Evolutionary conservation across 2,329 filamentous ascomycete species (phyloP).

Genomic region (Passalora sequoiae): DNA sequence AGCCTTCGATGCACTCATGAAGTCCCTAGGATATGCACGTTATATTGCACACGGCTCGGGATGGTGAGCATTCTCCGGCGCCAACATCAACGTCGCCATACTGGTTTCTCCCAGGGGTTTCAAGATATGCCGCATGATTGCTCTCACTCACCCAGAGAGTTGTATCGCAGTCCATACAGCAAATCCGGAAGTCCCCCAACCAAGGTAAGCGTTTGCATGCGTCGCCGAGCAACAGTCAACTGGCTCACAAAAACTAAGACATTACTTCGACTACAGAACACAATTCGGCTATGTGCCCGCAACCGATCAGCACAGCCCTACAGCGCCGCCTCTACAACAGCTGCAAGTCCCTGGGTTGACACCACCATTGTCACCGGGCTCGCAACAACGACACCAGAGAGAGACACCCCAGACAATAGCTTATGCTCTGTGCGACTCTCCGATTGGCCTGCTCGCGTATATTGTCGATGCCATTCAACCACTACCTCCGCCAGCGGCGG

Average conservation of each 20-base stretch:
- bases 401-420: constrained; percentile 50
- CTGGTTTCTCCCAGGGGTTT: constrained; percentile 37
- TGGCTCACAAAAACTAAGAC: constrained; percentile 3
- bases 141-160: constrained; percentile 43
- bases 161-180: constrained; percentile 59
- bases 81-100: background rate
- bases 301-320: constrained; percentile 6
- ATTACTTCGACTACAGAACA: constrained; percentile 10
- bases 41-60: constrained; percentile 56
- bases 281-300: constrained; percentile 19
- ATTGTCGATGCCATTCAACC: constrained; percentile 38
- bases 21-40: constrained; percentile 52
- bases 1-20: constrained; percentile 57
- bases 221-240: background rate
- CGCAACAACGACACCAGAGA: constrained; percentile 2
- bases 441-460: constrained; percentile 54
- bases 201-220: constrained; percentile 29
- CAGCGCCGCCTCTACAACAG: background rate
- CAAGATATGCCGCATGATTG: constrained; percentile 43
- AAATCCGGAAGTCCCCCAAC: constrained; percentile 51
- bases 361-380: constrained; percentile 19
- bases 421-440: constrained; percentile 60
- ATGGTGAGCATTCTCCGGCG: constrained; percentile 34
- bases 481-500: background rate
- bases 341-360: constrained; percentile 6